A percentile compares a stretch with the other conserved stretches of the same genome.
Conservation (phyloP, 257 asterid species). For the Solanum pinnatisectum region DNA sequence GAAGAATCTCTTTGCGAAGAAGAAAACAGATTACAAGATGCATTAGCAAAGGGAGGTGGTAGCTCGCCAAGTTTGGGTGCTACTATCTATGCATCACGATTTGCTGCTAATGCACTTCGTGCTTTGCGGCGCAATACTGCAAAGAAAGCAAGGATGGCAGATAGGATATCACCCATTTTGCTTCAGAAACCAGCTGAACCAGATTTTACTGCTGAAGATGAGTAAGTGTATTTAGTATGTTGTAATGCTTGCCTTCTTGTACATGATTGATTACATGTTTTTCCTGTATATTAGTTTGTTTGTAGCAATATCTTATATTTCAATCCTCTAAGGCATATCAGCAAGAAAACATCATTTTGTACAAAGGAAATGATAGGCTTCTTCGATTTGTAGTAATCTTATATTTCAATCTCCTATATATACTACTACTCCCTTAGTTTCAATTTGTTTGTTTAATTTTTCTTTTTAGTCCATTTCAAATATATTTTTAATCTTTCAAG, state of each 20-base stretch:
- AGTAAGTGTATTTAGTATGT: conserved; percentile 17
- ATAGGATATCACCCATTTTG: conserved; percentile 62
- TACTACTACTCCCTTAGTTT: not conserved
- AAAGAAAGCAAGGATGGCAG: conserved; percentile 53
- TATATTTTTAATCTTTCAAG: not conserved
- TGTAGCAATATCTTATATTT: not conserved
- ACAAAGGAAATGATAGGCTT: conserved; percentile 3
- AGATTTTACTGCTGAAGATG: conserved; percentile 65
- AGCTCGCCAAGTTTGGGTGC: conserved; percentile 82
- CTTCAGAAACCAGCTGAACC: conserved; percentile 97
- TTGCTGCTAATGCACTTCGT: conserved; percentile 86
- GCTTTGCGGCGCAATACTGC: conserved; percentile 50
- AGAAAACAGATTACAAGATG: conserved; percentile 68
- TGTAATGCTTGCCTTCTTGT: conserved; percentile 6
- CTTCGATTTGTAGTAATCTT: not conserved
- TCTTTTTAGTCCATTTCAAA: too few relatives aligned
- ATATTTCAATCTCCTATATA: not conserved
- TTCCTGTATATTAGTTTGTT: not conserved
- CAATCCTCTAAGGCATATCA: not conserved
- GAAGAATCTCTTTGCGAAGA: conserved; percentile 79
- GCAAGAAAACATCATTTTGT: not conserved
- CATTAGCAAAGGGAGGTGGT: conserved; percentile 51
- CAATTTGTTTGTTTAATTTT: not conserved
- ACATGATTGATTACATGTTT: not conserved
- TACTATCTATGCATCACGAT: conserved; percentile 79